Conservation (phyloP, 768 basidiomycete species). For the Phylloporus sp. region DNA sequence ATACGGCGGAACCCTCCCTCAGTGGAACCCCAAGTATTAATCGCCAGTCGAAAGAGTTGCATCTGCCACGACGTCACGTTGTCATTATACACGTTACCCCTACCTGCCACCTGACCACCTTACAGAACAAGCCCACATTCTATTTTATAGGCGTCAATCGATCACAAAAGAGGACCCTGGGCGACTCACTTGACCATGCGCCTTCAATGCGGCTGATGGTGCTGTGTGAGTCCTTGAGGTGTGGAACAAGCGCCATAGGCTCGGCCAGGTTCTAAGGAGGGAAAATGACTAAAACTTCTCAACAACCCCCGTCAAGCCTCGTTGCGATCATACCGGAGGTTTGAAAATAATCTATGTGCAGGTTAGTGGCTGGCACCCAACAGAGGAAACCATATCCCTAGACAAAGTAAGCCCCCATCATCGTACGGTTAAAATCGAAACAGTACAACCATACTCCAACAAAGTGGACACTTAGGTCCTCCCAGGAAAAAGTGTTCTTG, state of each 20-base stretch:
- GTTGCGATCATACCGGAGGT: neutral
- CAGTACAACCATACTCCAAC: conserved; percentile 47
- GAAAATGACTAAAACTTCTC: neutral
- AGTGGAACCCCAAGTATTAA: neutral
- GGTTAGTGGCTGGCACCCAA: conserved; percentile 41
- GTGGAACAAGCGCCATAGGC: neutral
- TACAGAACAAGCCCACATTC: neutral
- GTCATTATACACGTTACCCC: neutral
- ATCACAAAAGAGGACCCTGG: neutral
- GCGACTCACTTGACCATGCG: neutral
- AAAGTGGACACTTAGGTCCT: conserved; percentile 44
- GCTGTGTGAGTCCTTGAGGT: too few relatives aligned
- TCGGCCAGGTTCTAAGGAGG: too few relatives aligned
- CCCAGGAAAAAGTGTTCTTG: conserved; percentile 43
- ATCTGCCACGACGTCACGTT: neutral
- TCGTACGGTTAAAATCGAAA: neutral
- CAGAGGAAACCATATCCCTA: conserved; percentile 69
- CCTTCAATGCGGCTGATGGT: neutral
- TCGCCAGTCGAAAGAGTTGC: neutral
- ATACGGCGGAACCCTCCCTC: neutral
- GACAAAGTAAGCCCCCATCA: neutral
- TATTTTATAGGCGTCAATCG: neutral
- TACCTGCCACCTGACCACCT: conserved; percentile 6
- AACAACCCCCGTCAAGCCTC: neutral
- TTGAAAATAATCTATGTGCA: neutral